These are phyloP conservation scores for Penicillium flavigenum DNA, from an alignment of 495 filamentous ascomycete species.

Conservation along the genomic window DNA sequence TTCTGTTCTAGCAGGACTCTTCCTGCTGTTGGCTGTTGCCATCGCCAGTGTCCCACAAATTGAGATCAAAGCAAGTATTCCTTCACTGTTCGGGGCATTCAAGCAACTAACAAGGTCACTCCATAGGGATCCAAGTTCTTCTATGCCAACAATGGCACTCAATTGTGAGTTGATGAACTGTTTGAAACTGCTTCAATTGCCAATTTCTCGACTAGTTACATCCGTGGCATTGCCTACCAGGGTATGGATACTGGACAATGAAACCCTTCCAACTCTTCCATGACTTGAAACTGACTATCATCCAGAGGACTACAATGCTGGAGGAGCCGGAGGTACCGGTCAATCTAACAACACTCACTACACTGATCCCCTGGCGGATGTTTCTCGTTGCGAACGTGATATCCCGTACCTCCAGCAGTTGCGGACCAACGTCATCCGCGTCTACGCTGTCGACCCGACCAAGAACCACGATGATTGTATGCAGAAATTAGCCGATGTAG, in stretches of 20 bases:
- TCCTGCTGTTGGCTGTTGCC: not conserved
- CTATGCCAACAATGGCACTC: slow-evolving; percentile 63
- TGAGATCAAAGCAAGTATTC: slow-evolving; percentile 9
- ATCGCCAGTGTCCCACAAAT: slow-evolving; percentile 6
- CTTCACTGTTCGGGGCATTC: not conserved
- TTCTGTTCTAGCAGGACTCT: not conserved
- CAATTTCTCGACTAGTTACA: slow-evolving; percentile 48
- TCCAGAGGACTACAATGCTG: slow-evolving; percentile 47
- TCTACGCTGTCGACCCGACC: slow-evolving; percentile 83
- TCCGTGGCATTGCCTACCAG: slow-evolving; percentile 88
- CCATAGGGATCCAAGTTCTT: slow-evolving; percentile 73
- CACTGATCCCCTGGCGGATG: slow-evolving; percentile 70
- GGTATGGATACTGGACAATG: slow-evolving; percentile 24
- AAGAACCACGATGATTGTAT: slow-evolving; percentile 77
- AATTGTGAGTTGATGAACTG: slow-evolving; percentile 60
- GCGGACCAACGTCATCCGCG: slow-evolving; percentile 82
- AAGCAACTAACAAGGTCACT: not conserved
- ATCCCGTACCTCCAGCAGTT: slow-evolving; percentile 72
- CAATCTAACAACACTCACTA: slow-evolving; percentile 40
- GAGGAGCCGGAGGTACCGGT: slow-evolving; percentile 18
- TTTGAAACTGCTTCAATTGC: not conserved
- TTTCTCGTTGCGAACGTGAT: slow-evolving; percentile 68
- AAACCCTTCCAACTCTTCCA: not conserved
- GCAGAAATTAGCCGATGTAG: slow-evolving; percentile 72
- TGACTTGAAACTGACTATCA: slow-evolving; percentile 13